These are phyloP conservation scores for Mortierella sp. DNA, from an alignment of 371 early-diverging fungal species.

Conservation along the genomic window DNA sequence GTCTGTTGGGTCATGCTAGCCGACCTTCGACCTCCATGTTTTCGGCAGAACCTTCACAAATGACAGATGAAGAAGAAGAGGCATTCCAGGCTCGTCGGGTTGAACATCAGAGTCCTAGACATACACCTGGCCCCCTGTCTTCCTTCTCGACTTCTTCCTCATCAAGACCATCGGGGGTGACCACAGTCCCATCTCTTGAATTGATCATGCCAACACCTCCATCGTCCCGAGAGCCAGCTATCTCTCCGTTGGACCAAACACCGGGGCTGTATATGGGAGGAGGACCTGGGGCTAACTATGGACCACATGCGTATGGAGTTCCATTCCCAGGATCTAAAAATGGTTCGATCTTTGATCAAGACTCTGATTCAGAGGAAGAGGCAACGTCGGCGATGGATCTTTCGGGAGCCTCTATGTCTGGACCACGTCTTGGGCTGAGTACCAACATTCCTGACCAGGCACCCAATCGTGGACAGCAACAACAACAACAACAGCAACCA, in stretches of 20 bases:
- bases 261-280: slow-evolving; percentile 17
- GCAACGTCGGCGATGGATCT: no score
- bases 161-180: neutral
- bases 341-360: neutral
- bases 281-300: slow-evolving; percentile 19
- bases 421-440: no score
- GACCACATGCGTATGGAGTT: slow-evolving; percentile 19
- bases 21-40: neutral
- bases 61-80: slow-evolving; percentile 4
- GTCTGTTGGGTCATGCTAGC: no score
- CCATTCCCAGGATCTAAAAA: slow-evolving; percentile 1
- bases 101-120: no score
- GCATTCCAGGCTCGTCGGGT: neutral
- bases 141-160: neutral
- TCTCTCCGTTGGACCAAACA: no score
- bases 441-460: no score
- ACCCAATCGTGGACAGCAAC: no score
- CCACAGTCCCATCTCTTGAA: no score
- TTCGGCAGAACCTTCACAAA: slow-evolving; percentile 12
- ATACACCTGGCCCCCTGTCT: neutral
- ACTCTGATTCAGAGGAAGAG: neutral
- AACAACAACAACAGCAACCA: no score
- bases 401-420: no score
- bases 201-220: no score
- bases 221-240: no score